These are phyloP conservation scores for Starmera quercuum DNA, from an alignment of 805 yeast species.

Conservation along the genomic window DNA sequence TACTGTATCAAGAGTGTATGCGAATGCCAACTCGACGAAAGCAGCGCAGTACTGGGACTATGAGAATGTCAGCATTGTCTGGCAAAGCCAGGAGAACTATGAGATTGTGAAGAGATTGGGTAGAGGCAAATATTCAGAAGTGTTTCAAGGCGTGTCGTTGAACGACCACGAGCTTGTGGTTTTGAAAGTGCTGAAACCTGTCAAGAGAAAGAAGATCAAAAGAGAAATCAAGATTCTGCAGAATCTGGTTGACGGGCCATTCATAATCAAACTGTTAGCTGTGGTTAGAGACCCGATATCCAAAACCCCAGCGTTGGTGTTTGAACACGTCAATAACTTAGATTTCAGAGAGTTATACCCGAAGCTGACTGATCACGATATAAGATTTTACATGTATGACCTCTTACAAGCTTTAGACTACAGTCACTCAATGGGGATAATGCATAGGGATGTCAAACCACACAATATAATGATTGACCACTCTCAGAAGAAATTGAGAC, in stretches of 20 bases:
- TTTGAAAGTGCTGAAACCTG: constrained; percentile 89
- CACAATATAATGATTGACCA: constrained; percentile 94
- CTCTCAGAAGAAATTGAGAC: constrained; percentile 45
- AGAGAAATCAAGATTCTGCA: constrained; percentile 84
- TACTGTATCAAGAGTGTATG: constrained; percentile 70
- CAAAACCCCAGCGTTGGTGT: constrained; percentile 83
- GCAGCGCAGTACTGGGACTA: constrained; percentile 89
- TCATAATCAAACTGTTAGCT: constrained; percentile 67
- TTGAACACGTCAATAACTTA: constrained; percentile 76
- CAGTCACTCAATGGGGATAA: constrained; percentile 89
- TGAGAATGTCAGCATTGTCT: constrained; percentile 59
- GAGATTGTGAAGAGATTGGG: constrained; percentile 83
- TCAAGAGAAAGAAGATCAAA: constrained; percentile 85
- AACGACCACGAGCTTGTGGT: constrained; percentile 60
- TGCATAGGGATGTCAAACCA: constrained; percentile 92
- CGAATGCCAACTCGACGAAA: constrained; percentile 68
- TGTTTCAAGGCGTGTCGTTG: constrained; percentile 74
- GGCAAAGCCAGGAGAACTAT: constrained; percentile 83
- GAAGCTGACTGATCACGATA: constrained; percentile 63
- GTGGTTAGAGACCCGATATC: constrained; percentile 82
- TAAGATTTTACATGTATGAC: constrained; percentile 78
- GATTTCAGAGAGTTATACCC: constrained; percentile 88
- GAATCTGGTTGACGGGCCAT: constrained; percentile 79
- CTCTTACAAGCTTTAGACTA: constrained; percentile 77
- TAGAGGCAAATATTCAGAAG: constrained; percentile 91